phyloP scores from a whole-genome alignment of 1,284 basidiomycete species.

The Ceratobasidium sp. region DNA sequence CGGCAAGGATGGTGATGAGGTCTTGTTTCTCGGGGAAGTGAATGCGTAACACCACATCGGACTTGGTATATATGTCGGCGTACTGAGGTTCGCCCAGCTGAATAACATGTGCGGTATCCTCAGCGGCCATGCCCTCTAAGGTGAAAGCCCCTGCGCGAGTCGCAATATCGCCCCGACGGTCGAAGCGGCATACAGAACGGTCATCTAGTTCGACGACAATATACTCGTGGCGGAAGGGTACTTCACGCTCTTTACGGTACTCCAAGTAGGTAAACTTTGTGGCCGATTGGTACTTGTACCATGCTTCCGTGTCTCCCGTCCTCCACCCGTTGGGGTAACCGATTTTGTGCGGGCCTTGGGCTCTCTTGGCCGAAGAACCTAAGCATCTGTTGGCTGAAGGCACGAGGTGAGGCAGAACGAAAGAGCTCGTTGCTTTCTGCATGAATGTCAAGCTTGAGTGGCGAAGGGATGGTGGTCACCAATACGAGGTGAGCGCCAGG shows the following conservation, averaged over 20 bases:
- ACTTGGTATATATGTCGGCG: background rate
- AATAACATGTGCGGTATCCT: constrained; percentile 38
- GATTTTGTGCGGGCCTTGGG: constrained; percentile 27
- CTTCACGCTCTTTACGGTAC: constrained; percentile 34
- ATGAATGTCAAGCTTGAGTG: too few relatives aligned
- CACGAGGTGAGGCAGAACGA: background rate
- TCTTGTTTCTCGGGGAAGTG: constrained; percentile 12
- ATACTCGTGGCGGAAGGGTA: constrained; percentile 27
- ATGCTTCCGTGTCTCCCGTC: constrained; percentile 19
- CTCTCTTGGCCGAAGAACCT: background rate
- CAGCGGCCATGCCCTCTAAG: constrained; percentile 5
- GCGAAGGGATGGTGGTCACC: background rate
- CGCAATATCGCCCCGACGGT: constrained; percentile 26
- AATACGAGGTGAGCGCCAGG: background rate
- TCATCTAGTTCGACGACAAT: constrained; percentile 23
- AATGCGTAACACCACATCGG: constrained; percentile 11
- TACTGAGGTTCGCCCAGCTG: background rate
- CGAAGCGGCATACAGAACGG: constrained; percentile 27
- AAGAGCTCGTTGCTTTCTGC: too few relatives aligned
- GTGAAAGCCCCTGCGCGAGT: constrained; percentile 11
- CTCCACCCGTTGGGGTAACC: constrained; percentile 31
- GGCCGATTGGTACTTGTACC: constrained; percentile 13
- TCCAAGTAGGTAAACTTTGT: constrained; percentile 28
- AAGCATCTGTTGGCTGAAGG: background rate
- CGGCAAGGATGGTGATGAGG: background rate